phyloP scores from a whole-genome alignment of 805 yeast genomes.

The Lachancea meyersii region DNA sequence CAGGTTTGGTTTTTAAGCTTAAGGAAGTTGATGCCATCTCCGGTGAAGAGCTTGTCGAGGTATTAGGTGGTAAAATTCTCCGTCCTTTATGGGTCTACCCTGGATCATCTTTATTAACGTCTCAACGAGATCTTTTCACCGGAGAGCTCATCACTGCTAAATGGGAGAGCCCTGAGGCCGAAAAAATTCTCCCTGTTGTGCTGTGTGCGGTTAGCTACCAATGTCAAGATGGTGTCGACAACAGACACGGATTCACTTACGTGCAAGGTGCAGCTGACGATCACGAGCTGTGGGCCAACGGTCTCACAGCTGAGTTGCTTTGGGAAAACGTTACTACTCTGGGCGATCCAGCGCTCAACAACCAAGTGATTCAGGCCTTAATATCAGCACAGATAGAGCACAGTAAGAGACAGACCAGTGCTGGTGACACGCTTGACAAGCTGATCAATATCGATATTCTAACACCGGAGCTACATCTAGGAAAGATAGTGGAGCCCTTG shows the following conservation, averaged over 20 bases:
- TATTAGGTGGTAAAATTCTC: constrained; percentile 43
- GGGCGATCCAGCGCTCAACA: constrained; percentile 25
- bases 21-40: constrained; percentile 37
- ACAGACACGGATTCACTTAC: constrained; percentile 47
- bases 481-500: constrained; percentile 15
- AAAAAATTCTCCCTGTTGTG: constrained; percentile 39
- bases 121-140: constrained; percentile 25
- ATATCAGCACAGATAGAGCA: constrained; percentile 6
- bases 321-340: constrained; percentile 44
- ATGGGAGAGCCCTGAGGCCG: constrained; percentile 31
- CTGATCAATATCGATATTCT: constrained; percentile 16
- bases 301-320: constrained; percentile 46
- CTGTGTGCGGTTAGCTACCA: constrained; percentile 58
- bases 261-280: constrained; percentile 96
- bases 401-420: background rate
- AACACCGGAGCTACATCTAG: constrained; percentile 20
- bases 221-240: constrained; percentile 52
- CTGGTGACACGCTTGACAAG: constrained; percentile 9
- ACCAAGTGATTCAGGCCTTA: constrained; percentile 25
- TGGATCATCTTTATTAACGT: constrained; percentile 29
- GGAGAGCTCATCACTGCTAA: constrained; percentile 25
- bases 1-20: constrained; percentile 43
- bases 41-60: constrained; percentile 26
- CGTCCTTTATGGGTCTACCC: constrained; percentile 71
- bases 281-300: constrained; percentile 76